Evolutionary conservation across 2,329 filamentous ascomycete species (phyloP).

Genomic region (Amylocarpus encephaloides): DNA sequence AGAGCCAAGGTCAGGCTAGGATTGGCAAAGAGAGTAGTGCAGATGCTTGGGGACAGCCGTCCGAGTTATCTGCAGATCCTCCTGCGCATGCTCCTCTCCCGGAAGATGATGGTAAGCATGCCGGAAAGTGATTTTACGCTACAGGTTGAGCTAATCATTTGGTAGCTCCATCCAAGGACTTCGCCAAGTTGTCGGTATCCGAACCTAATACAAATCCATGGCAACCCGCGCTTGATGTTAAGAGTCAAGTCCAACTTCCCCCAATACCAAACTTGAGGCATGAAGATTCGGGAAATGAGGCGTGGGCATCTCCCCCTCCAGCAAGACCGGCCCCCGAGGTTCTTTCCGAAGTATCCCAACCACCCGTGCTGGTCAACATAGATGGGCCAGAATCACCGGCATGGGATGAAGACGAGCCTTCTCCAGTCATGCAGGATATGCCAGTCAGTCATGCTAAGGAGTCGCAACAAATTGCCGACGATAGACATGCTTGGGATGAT

Average conservation of each 20-base stretch:
- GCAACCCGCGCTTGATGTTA: slow-evolving; percentile 23
- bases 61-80: slow-evolving; percentile 13
- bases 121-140: background rate
- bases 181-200: slow-evolving; percentile 23
- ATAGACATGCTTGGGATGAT: slow-evolving; percentile 29
- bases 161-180: slow-evolving; percentile 16
- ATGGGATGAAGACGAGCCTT: slow-evolving; percentile 29
- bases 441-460: slow-evolving; percentile 16
- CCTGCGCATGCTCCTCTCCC: slow-evolving; percentile 14
- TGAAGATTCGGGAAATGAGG: slow-evolving; percentile 26
- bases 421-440: slow-evolving; percentile 17
- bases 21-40: slow-evolving; percentile 25
- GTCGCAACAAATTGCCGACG: slow-evolving; percentile 21
- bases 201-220: slow-evolving; percentile 29
- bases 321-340: slow-evolving; percentile 9
- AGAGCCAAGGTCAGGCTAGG: slow-evolving; percentile 18
- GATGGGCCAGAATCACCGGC: slow-evolving; percentile 29
- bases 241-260: slow-evolving; percentile 12
- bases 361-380: slow-evolving; percentile 24
- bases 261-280: slow-evolving; percentile 15
- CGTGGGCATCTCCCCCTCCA: slow-evolving; percentile 21
- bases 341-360: slow-evolving; percentile 15
- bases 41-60: slow-evolving; percentile 22
- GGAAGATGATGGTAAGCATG: slow-evolving; percentile 18
- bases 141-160: slow-evolving; percentile 4